A percentile compares a stretch with the other conserved stretches of the same genome.
Conservation (phyloP, 805 yeast species). For the Nakazawaea wickerhamii region DNA sequence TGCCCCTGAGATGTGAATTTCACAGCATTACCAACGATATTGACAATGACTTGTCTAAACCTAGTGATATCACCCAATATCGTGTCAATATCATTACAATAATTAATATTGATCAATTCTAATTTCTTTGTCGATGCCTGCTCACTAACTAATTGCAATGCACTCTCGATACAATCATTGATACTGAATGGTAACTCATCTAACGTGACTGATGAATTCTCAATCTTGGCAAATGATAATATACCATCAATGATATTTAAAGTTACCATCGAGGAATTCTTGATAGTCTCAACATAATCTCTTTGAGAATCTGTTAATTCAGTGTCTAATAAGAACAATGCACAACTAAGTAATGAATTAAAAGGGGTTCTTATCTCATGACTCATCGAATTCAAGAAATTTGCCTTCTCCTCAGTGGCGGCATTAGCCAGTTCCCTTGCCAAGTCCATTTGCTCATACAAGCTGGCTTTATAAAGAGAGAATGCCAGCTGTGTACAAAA, state of each 20-base stretch:
- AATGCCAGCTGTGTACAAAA: slow-evolving; percentile 49
- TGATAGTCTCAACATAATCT: slow-evolving; percentile 48
- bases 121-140: slow-evolving; percentile 38
- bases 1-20: slow-evolving; percentile 43
- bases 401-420: slow-evolving; percentile 50
- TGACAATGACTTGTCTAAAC: slow-evolving; percentile 45
- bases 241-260: slow-evolving; percentile 50
- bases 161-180: slow-evolving; percentile 40
- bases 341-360: slow-evolving; percentile 44
- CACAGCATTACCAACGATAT: slow-evolving; percentile 48
- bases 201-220: slow-evolving; percentile 46
- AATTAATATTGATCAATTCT: slow-evolving; percentile 39
- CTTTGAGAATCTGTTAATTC: slow-evolving; percentile 36
- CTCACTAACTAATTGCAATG: slow-evolving; percentile 42
- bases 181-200: slow-evolving; percentile 39
- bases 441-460: slow-evolving; percentile 42
- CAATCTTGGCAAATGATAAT: slow-evolving; percentile 48
- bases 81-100: slow-evolving; percentile 31
- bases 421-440: slow-evolving; percentile 51
- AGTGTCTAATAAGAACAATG: slow-evolving; percentile 45
- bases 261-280: slow-evolving; percentile 45
- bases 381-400: slow-evolving; percentile 50
- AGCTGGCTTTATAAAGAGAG: slow-evolving; percentile 40
- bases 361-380: slow-evolving; percentile 55
- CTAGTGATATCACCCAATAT: slow-evolving; percentile 45